Conservation (phyloP, 371 early-diverging fungal genomes). For the Dinochytrium kinnereticum region DNA sequence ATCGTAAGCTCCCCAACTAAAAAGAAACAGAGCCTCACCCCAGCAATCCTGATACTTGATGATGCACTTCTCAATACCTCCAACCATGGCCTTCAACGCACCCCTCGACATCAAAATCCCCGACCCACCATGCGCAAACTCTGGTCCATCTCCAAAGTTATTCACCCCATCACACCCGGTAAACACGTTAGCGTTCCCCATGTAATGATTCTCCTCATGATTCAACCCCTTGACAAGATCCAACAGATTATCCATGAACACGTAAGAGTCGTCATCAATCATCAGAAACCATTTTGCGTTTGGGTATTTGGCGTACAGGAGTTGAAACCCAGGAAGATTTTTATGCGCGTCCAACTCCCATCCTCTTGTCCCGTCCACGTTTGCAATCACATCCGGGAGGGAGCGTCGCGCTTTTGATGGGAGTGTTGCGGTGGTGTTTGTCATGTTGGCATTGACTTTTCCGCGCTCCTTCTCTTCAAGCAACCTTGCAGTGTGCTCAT, state of each 20-base stretch:
- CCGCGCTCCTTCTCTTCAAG: background rate
- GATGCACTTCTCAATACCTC: slow-evolving; percentile 44
- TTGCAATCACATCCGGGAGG: background rate
- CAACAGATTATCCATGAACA: slow-evolving; percentile 47
- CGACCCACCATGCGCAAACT: slow-evolving; percentile 61
- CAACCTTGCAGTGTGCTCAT: slow-evolving; percentile 15
- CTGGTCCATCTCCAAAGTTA: slow-evolving; percentile 49
- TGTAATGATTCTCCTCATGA: slow-evolving; percentile 39
- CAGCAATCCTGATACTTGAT: slow-evolving; percentile 51
- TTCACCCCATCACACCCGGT: slow-evolving; percentile 55
- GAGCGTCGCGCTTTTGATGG: background rate
- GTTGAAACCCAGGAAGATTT: slow-evolving; percentile 48
- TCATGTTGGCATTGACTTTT: background rate
- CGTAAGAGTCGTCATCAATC: slow-evolving; percentile 62
- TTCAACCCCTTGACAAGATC: slow-evolving; percentile 31
- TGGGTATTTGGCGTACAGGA: slow-evolving; percentile 46
- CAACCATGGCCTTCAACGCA: slow-evolving; percentile 33
- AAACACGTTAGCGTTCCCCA: slow-evolving; percentile 45
- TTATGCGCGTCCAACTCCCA: slow-evolving; percentile 59
- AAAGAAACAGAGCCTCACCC: slow-evolving; percentile 45
- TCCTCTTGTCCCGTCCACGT: slow-evolving; percentile 42
- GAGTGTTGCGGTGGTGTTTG: slow-evolving; percentile 1
- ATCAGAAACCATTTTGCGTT: slow-evolving; percentile 61
- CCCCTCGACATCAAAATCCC: slow-evolving; percentile 57
- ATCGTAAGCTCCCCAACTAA: too few relatives aligned